A percentile compares a stretch with the other conserved stretches of the same genome.
Conservation (phyloP, 83 land plant species). For the Larix sibirica region DNA sequence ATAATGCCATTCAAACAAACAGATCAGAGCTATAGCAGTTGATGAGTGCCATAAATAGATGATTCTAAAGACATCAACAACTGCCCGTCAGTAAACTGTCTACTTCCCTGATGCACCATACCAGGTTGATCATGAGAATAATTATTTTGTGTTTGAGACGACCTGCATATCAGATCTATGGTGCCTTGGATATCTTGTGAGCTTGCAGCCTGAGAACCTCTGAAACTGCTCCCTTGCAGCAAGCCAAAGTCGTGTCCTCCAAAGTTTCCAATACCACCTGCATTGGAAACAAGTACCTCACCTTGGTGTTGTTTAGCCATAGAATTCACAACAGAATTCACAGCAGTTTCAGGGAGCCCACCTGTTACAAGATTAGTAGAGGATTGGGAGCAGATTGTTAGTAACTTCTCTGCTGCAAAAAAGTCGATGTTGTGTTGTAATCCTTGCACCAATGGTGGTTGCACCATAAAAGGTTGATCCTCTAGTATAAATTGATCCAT, state of each 20-base stretch:
- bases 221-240: conserved; percentile 16
- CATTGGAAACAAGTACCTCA: conserved; percentile 22
- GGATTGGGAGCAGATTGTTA: conserved; percentile 19
- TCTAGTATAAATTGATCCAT: conserved; percentile 10
- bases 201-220: conserved; percentile 18
- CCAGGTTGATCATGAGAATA: conserved; percentile 26
- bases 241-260: conserved; percentile 23
- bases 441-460: conserved; percentile 14
- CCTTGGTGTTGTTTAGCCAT: conserved; percentile 20
- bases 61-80: conserved; percentile 2
- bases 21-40: conserved; percentile 1
- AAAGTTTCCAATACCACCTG: conserved; percentile 20
- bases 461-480: conserved; percentile 14
- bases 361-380: conserved; percentile 19
- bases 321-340: conserved; percentile 18
- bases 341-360: conserved; percentile 24
- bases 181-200: conserved; percentile 23
- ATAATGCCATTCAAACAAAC: background rate
- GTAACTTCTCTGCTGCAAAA: conserved; percentile 10
- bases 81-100: conserved; percentile 9
- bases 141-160: conserved; percentile 29
- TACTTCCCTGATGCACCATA: conserved; percentile 21
- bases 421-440: conserved; percentile 14
- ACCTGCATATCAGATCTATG: conserved; percentile 35
- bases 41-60: conserved; percentile 11